Conservation (phyloP, 495 filamentous ascomycete genomes). For the Aspergillus nanangensis region DNA sequence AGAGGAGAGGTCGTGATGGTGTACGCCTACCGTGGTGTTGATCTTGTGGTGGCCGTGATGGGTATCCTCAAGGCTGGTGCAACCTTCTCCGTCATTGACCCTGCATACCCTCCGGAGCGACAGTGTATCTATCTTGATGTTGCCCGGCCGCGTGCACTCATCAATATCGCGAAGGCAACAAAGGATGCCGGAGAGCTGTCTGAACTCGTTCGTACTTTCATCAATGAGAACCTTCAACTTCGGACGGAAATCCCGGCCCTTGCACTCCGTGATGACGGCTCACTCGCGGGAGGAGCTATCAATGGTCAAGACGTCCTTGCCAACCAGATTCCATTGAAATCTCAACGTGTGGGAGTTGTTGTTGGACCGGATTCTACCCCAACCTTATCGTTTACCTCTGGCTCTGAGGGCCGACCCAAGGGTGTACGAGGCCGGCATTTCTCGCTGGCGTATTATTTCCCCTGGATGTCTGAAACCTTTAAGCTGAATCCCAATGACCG, state of each 20-base stretch:
- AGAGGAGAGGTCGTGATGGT: conserved; percentile 92
- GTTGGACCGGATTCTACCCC: conserved; percentile 90
- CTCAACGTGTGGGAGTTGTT: conserved; percentile 60
- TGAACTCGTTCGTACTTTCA: conserved; percentile 65
- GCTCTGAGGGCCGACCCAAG: conserved; percentile 80
- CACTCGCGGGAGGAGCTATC: conserved; percentile 60
- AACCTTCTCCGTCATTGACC: conserved; percentile 68
- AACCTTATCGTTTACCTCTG: conserved; percentile 81
- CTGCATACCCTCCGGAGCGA: conserved; percentile 79
- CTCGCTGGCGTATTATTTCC: conserved; percentile 79
- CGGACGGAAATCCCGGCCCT: conserved; percentile 76
- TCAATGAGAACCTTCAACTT: conserved; percentile 67
- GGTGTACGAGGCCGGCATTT: conserved; percentile 89
- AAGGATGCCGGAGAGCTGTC: conserved; percentile 69
- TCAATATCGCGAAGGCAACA: conserved; percentile 76
- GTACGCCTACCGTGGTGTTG: conserved; percentile 70
- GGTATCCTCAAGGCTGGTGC: conserved; percentile 51
- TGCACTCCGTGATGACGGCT: conserved; percentile 69
- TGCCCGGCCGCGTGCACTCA: conserved; percentile 71
- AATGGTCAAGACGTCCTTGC: conserved; percentile 65
- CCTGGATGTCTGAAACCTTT: conserved; percentile 89
- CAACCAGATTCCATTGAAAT: conserved; percentile 45
- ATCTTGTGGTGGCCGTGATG: conserved; percentile 48
- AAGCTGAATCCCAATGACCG: conserved; percentile 65
- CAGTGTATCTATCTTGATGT: conserved; percentile 93